phyloP scores from a whole-genome alignment of 176 grass and related monocot species.

The Carex kokanica region DNA sequence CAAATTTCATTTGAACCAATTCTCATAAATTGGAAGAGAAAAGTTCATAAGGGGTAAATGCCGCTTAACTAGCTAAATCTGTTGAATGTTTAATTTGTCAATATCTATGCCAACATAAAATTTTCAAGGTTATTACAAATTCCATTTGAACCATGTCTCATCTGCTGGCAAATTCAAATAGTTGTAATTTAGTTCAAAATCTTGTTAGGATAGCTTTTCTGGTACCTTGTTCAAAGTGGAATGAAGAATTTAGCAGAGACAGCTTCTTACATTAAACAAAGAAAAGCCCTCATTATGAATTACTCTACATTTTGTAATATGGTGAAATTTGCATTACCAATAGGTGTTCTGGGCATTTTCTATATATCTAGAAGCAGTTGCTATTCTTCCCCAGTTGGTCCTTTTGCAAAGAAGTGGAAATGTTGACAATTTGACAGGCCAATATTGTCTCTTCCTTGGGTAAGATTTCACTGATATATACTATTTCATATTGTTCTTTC shows the following conservation, averaged over 20 bases:
- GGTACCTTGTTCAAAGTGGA: background rate
- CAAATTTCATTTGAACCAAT: background rate
- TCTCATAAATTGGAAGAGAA: too few relatives aligned
- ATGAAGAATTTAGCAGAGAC: background rate
- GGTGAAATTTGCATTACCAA: background rate
- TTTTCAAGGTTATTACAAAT: background rate
- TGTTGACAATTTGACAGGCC: constrained; percentile 95
- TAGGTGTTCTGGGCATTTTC: constrained; percentile 98
- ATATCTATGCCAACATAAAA: background rate
- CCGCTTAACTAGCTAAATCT: background rate
- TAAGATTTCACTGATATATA: constrained; percentile 16
- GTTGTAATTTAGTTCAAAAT: background rate
- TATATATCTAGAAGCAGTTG: constrained; percentile 87
- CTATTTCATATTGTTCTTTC: background rate
- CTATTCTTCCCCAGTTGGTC: constrained; percentile 94
- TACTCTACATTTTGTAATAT: constrained; percentile 5
- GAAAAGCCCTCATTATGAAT: background rate
- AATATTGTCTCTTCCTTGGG: constrained; percentile 97
- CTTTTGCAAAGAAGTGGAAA: constrained; percentile 92
- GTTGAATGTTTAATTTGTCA: background rate
- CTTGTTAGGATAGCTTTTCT: background rate
- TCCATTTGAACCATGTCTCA: background rate
- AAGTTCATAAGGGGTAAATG: background rate
- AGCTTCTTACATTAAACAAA: background rate
- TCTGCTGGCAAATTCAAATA: background rate